Percentiles rank a stretch among this genome's conserved stretches.
phyloP scores from a whole-genome alignment of 2,329 filamentous ascomycete genomes.

The Claviceps citrina region DNA sequence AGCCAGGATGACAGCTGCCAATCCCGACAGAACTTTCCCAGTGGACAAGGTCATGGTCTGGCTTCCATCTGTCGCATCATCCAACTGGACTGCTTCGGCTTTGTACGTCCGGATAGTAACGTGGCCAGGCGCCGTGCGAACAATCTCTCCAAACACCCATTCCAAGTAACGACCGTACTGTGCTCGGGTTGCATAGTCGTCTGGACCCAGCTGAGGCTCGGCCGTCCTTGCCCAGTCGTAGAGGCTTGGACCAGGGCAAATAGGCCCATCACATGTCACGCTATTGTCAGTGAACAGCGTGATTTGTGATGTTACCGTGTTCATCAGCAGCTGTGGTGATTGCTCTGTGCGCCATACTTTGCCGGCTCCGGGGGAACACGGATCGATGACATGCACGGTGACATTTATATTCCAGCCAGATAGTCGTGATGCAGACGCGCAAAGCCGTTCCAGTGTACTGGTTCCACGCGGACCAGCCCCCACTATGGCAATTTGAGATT shows the following conservation, averaged over 20 bases:
- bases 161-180: constrained; percentile 4
- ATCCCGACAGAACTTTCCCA: background rate
- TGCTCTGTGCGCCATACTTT: constrained; percentile 5
- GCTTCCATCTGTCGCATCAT: background rate
- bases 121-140: constrained; percentile 1
- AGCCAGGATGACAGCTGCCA: constrained; percentile 3
- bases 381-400: constrained; percentile 3
- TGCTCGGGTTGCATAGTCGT: constrained; percentile 4
- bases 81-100: background rate
- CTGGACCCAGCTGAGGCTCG: constrained; percentile 1
- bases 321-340: constrained; percentile 5
- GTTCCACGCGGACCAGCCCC: constrained; percentile 5
- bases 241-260: constrained; percentile 4
- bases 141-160: constrained; percentile 3
- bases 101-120: background rate
- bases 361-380: constrained; percentile 1
- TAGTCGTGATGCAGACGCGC: constrained; percentile 1
- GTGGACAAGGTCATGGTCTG: constrained; percentile 3
- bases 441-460: constrained; percentile 4
- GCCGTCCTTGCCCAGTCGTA: constrained; percentile 4
- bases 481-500: constrained; percentile 4
- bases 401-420: background rate
- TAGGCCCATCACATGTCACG: constrained; percentile 3
- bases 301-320: constrained; percentile 5
- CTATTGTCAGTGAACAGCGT: constrained; percentile 5